A percentile compares a stretch with the other conserved stretches of the same genome.
These are phyloP conservation scores for Trifolium fragiferum DNA, from an alignment of 306 rosid genomes.

Conservation along the genomic window DNA sequence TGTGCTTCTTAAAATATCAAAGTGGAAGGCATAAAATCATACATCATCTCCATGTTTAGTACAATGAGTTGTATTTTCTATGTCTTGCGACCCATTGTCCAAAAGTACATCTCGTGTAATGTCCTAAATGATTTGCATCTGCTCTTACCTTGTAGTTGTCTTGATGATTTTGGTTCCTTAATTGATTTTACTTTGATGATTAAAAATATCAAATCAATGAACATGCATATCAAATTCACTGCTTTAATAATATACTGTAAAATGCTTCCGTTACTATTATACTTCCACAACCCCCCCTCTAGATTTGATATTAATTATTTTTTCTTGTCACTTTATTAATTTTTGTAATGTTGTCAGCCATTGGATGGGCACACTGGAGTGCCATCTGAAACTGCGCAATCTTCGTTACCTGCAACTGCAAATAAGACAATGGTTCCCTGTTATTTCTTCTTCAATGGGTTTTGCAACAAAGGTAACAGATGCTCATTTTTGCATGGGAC, in stretches of 20 bases:
- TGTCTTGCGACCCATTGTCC: neutral
- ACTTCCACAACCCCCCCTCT: neutral
- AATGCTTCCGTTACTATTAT: neutral
- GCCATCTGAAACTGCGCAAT: slow-evolving; percentile 57
- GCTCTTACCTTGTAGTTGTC: slow-evolving; percentile 28
- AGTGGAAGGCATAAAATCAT: neutral
- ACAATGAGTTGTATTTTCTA: slow-evolving; percentile 16
- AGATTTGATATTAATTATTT: slow-evolving; percentile 6
- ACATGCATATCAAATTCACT: slow-evolving; percentile 1
- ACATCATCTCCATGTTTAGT: slow-evolving; percentile 1
- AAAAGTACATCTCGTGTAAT: neutral
- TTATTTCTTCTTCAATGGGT: slow-evolving; percentile 75
- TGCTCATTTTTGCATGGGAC: slow-evolving; percentile 75
- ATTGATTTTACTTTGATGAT: slow-evolving; percentile 27
- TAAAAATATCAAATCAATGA: slow-evolving; percentile 22
- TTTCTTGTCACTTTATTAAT: slow-evolving; percentile 33
- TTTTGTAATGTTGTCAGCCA: slow-evolving; percentile 59
- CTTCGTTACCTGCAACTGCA: slow-evolving; percentile 58
- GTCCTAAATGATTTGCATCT: slow-evolving; percentile 23
- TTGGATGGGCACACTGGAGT: slow-evolving; percentile 68
- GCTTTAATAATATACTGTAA: slow-evolving; percentile 11
- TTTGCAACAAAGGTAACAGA: slow-evolving; percentile 79
- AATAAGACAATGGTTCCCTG: slow-evolving; percentile 73
- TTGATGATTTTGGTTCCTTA: slow-evolving; percentile 24
- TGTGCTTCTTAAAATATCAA: neutral